Evolutionary conservation across 306 rosid genomes (phyloP), one percentile per base, ranked within the genome.

Genomic region (Citrullus colocynthis): DNA sequence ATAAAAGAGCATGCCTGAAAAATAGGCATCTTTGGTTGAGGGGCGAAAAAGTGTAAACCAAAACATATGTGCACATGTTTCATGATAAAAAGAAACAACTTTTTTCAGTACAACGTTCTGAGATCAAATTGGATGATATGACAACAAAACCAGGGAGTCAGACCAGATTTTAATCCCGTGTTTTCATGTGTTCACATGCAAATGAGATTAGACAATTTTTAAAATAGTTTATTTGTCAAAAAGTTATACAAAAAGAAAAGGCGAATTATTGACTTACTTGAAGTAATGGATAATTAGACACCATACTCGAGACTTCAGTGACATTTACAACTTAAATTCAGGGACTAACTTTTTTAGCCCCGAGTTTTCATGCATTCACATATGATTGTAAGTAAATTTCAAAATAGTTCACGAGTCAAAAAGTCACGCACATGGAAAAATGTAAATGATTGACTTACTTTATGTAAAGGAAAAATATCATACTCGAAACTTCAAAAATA

Each of bases 291-390:
- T 45, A 20, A 45, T 45, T 44, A 21, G 55, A 67, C 14, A 69
- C 75, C 49, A n/a, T 18, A 67, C 75, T 69, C 32, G 54, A 69
- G n/a, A 69, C 17, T 55, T 54, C 78, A 36, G 1, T 75, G 60
- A 57, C 44, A 51, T 74, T 56, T 54, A 45, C 63, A 30, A 8
- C 48, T 17, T 20, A 36, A 75, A 54, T 34, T 60, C 30, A 70
- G 81, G 78, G 14, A 44, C 81, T 86, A 85, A 94, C 96, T 54
- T 34, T 63, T 63, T 16, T 34, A 63, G 70, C 6, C 17, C 21
- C 44, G 93, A 97, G 81, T 87, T 95, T 87, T 92, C 99, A 57
- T 87, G 91, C 91, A 88, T 88, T 58, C 98, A 70, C 18, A 44
- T 72, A 42, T 6, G 24, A 49, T 28, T 72, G 37, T 72, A 12